Evolutionary conservation across 306 rosid genomes (phyloP).

Genomic region (Prunus mira): DNA sequence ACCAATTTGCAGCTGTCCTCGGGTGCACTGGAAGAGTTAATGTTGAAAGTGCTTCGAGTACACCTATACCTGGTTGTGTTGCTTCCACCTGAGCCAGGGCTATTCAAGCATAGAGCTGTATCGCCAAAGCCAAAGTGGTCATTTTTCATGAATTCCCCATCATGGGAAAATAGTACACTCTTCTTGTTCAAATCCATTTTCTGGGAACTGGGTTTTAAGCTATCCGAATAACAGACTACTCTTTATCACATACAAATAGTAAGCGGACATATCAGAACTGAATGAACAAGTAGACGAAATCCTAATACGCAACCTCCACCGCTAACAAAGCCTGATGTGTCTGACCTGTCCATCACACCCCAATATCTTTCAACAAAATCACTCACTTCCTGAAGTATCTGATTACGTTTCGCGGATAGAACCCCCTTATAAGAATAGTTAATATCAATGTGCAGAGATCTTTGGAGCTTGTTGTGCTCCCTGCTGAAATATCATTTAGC

Average conservation of each 20-base stretch:
- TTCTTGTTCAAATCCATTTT: slow-evolving; percentile 80
- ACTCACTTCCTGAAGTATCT: slow-evolving; percentile 47
- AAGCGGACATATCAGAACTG: slow-evolving; percentile 29
- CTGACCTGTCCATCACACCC: slow-evolving; percentile 74
- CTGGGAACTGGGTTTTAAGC: slow-evolving; percentile 35
- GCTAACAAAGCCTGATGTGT: slow-evolving; percentile 92
- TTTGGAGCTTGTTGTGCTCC: slow-evolving; percentile 81
- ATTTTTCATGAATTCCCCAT: slow-evolving; percentile 47
- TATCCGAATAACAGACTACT: slow-evolving; percentile 38
- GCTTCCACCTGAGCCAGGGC: slow-evolving; percentile 56
- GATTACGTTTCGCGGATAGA: slow-evolving; percentile 88
- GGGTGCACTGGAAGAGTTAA: slow-evolving; percentile 42
- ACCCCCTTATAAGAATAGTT: slow-evolving; percentile 62
- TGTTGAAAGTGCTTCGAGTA: slow-evolving; percentile 38
- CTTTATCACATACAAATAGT: slow-evolving; percentile 35
- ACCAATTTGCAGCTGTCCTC: slow-evolving; percentile 92
- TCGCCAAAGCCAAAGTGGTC: slow-evolving; percentile 68
- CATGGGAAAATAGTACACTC: slow-evolving; percentile 50
- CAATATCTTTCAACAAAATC: slow-evolving; percentile 29
- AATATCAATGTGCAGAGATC: slow-evolving; percentile 38
- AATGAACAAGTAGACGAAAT: slow-evolving; percentile 31
- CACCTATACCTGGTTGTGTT: slow-evolving; percentile 42
- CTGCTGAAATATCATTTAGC: slow-evolving; percentile 46
- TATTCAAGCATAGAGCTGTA: slow-evolving; percentile 66
- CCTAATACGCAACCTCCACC: slow-evolving; percentile 51